Evolutionary conservation across 2,329 filamentous ascomycete genomes (phyloP).

Genomic region (Teratosphaeria gauchensis): DNA sequence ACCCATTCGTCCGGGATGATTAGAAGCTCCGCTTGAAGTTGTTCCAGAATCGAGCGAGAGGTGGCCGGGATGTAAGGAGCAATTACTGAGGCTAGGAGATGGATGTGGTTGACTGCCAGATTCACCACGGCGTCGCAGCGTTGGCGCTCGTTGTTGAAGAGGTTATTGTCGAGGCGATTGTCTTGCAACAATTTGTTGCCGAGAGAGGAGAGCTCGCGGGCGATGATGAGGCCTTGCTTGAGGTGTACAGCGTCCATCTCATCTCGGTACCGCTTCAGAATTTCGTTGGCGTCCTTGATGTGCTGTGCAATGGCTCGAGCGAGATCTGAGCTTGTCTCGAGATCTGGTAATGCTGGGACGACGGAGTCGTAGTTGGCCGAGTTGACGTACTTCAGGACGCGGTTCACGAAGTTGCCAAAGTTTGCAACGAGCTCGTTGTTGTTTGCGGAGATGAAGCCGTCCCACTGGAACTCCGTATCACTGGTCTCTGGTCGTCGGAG

Average conservation of each 20-base stretch:
- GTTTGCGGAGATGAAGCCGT: conserved; percentile 70
- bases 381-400: conserved; percentile 57
- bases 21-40: conserved; percentile 48
- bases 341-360: conserved; percentile 10
- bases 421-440: conserved; percentile 81
- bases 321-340: conserved; percentile 14
- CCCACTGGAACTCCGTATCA: conserved; percentile 87
- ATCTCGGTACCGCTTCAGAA: conserved; percentile 56
- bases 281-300: conserved; percentile 54
- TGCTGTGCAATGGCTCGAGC: conserved; percentile 27
- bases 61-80: conserved; percentile 82
- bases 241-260: conserved; percentile 65
- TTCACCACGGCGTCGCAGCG: conserved; percentile 57
- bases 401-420: conserved; percentile 51
- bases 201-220: conserved; percentile 56
- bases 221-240: conserved; percentile 53
- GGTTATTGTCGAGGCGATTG: conserved; percentile 51
- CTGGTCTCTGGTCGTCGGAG: conserved; percentile 75
- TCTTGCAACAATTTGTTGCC: conserved; percentile 53
- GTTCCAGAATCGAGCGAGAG: conserved; percentile 62
- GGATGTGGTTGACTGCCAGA: conserved; percentile 72
- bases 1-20: conserved; percentile 53
- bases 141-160: conserved; percentile 50
- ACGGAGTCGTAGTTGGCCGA: conserved; percentile 50
- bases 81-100: conserved; percentile 69